These are phyloP conservation scores for Linnemannia hyalina DNA, from an alignment of 192 early-diverging fungal species.

Conservation along the genomic window DNA sequence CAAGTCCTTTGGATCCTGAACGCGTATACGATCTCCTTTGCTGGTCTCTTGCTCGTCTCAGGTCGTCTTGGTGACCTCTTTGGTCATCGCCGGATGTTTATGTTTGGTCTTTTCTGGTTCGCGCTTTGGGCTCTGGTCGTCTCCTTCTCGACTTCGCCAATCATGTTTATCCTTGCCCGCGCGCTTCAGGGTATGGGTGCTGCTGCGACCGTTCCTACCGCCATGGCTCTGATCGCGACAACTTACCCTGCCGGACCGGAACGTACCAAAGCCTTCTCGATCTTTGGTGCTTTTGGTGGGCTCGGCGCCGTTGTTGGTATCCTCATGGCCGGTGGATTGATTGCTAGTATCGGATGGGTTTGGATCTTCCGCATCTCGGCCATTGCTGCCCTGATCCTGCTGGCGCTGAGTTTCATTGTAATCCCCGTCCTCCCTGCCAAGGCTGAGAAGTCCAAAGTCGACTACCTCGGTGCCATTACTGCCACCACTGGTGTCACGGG, in stretches of 20 bases:
- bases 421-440: slow-evolving; percentile 33
- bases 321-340: slow-evolving; percentile 47
- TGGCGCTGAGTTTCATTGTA: slow-evolving; percentile 21
- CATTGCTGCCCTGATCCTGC: slow-evolving; percentile 29
- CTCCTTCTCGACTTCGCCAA: slow-evolving; percentile 39
- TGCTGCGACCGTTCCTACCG: slow-evolving; percentile 39
- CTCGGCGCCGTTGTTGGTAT: slow-evolving; percentile 46
- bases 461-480: slow-evolving; percentile 40
- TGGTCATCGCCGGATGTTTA: slow-evolving; percentile 51
- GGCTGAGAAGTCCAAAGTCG: slow-evolving; percentile 43
- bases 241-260: slow-evolving; percentile 34
- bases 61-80: slow-evolving; percentile 57
- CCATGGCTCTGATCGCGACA: slow-evolving; percentile 51
- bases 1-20: slow-evolving; percentile 46
- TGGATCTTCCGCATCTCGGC: slow-evolving; percentile 58
- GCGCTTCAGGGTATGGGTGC: slow-evolving; percentile 53
- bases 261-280: slow-evolving; percentile 38
- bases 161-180: slow-evolving; percentile 48
- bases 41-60: slow-evolving; percentile 42
- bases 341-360: slow-evolving; percentile 47
- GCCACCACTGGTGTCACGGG: slow-evolving; percentile 43
- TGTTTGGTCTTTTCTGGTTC: slow-evolving; percentile 52
- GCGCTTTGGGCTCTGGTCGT: slow-evolving; percentile 40
- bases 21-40: slow-evolving; percentile 54
- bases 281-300: slow-evolving; percentile 50